phyloP scores from a whole-genome alignment of 768 basidiomycete species.

The Termitomyces eurrhizus region DNA sequence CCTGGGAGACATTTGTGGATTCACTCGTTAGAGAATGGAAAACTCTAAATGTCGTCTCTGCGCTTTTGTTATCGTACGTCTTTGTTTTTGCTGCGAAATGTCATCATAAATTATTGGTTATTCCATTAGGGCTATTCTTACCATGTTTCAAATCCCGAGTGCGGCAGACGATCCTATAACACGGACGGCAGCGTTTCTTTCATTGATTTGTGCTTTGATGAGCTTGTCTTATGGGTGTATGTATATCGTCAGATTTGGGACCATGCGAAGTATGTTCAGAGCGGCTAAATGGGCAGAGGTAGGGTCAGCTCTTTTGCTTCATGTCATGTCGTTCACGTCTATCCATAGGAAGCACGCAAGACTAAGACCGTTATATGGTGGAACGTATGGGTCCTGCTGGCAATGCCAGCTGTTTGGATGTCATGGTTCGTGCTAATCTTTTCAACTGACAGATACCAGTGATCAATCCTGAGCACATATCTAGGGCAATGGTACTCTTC shows the following conservation, averaged over 20 bases:
- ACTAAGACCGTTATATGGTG: constrained; percentile 28
- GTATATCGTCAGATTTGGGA: constrained; percentile 68
- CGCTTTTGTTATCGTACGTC: constrained; percentile 45
- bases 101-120: background rate
- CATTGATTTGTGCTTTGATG: constrained; percentile 63
- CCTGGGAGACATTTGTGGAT: constrained; percentile 53
- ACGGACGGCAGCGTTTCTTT: constrained; percentile 59
- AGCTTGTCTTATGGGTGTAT: constrained; percentile 71
- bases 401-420: constrained; percentile 68
- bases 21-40: constrained; percentile 73
- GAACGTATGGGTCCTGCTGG: constrained; percentile 64
- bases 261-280: constrained; percentile 69
- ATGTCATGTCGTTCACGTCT: background rate
- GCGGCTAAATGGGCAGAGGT: constrained; percentile 75
- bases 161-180: constrained; percentile 59
- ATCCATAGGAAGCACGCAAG: constrained; percentile 49
- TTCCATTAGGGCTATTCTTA: constrained; percentile 54
- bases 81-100: background rate
- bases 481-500: constrained; percentile 67
- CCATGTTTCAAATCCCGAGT: constrained; percentile 56
- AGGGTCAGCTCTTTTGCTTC: constrained; percentile 1
- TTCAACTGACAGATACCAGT: background rate
- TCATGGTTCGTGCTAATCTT: constrained; percentile 43
- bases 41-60: constrained; percentile 70
- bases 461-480: background rate